Conservation (phyloP, 441 rosid genomes). For the Pelargonium fulgidum region DNA sequence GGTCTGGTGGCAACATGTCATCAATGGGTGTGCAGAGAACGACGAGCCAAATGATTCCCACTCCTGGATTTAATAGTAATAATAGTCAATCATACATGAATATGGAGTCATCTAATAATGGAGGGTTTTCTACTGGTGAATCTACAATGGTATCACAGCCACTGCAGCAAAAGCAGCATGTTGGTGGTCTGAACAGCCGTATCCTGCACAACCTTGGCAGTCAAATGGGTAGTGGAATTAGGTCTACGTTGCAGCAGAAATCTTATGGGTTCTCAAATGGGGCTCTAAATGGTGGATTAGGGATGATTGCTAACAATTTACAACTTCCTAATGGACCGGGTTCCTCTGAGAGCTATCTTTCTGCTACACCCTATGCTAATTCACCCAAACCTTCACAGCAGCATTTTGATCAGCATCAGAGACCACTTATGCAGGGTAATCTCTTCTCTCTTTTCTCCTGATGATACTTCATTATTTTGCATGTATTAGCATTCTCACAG, state of each 20-base stretch:
- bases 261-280: conserved; percentile 67
- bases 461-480: conserved; percentile 15
- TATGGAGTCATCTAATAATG: conserved; percentile 60
- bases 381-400: conserved; percentile 64
- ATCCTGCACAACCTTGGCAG: conserved; percentile 71
- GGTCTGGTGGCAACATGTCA: conserved; percentile 74
- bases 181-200: conserved; percentile 69
- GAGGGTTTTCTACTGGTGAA: conserved; percentile 65
- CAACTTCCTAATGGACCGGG: conserved; percentile 56
- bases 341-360: conserved; percentile 52
- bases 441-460: background rate
- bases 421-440: conserved; percentile 58
- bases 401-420: conserved; percentile 66
- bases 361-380: conserved; percentile 40
- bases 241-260: conserved; percentile 84
- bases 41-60: conserved; percentile 94
- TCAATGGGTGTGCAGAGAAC: conserved; percentile 59
- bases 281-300: conserved; percentile 57
- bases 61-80: conserved; percentile 71
- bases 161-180: conserved; percentile 68
- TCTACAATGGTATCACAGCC: conserved; percentile 59
- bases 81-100: conserved; percentile 51
- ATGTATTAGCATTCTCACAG: conserved; percentile 16
- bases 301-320: conserved; percentile 54
- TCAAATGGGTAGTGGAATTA: conserved; percentile 66